Evolutionary conservation across 2,329 filamentous ascomycete species (phyloP).

Genomic region (Ambrosiella xylebori): DNA sequence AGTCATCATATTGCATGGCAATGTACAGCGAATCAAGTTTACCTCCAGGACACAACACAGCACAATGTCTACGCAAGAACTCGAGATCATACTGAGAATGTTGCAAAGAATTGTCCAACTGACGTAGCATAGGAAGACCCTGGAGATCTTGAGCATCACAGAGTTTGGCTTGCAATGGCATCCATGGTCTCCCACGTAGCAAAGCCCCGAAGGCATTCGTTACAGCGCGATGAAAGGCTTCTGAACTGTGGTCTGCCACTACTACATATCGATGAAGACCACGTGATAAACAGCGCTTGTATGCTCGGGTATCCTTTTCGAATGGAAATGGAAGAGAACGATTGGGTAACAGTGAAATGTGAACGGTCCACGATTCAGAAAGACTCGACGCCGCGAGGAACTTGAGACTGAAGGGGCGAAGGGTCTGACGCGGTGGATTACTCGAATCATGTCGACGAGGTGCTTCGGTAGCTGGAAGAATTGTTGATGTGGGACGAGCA

Average conservation of each 20-base stretch:
- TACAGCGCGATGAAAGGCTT: conserved; percentile 33
- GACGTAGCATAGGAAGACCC: conserved; percentile 42
- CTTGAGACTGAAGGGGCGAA: conserved; percentile 10
- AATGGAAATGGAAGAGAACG: conserved; percentile 39
- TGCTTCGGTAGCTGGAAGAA: conserved; percentile 11
- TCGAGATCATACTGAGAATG: conserved; percentile 29
- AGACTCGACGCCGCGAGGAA: conserved; percentile 13
- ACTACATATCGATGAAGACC: conserved; percentile 41
- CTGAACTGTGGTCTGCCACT: conserved; percentile 30
- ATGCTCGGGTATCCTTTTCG: conserved; percentile 43
- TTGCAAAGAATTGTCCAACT: conserved; percentile 28
- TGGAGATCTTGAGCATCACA: conserved; percentile 37
- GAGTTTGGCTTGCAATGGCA: conserved; percentile 40
- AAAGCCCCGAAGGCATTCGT: conserved; percentile 31
- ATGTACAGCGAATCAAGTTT: conserved; percentile 44
- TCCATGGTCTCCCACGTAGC: conserved; percentile 34
- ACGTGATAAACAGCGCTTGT: conserved; percentile 42
- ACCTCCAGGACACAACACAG: conserved; percentile 35
- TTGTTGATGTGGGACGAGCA: conserved; percentile 10
- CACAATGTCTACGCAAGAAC: conserved; percentile 36
- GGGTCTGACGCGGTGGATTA: conserved; percentile 13
- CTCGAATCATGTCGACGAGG: conserved; percentile 7
- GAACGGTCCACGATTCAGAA: conserved; percentile 36
- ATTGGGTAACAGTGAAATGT: conserved; percentile 40
- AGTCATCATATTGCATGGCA: conserved; percentile 33